Base-by-base conservation (phyloP, 371 early-diverging fungal genomes). In the Blakeslea trispora region DNA sequence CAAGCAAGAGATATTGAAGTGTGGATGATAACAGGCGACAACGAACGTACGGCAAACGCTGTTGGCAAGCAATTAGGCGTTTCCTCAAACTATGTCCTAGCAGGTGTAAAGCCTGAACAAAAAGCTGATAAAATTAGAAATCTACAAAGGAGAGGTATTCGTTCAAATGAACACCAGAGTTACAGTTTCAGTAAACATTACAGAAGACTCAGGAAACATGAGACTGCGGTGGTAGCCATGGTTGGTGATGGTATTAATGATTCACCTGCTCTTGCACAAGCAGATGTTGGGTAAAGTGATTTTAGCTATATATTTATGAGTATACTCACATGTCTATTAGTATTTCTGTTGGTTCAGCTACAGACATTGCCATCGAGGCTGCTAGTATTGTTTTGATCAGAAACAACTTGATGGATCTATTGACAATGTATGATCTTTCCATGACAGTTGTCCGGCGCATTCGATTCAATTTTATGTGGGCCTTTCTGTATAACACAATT, bases 231-330 rank as follows among this genome's bases (percentile, higher is more conserved):
- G 3, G 94, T 98, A 15, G 97, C 94, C 10, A 94, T 98, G 95
- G 88, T 96, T 17, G 99, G 99, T 24, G 98, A 97, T 73, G 98
- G 98, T 14, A 94, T 95, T 65, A 97, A 96, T 64, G 98, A 96
- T 73, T 88, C 93, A 1, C 90, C 92, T 32, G 96, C 96, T 0
- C 72, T 97, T 5, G 93, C 91, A 15, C 88, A 86, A 65, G 88
- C 96, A 5, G 91, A 93, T 69, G 84, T 96, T 13, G 94, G 96
- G 64, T 64, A 64, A n/a, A 34, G 50, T 53, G 45, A 31, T 7
- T 34, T 28, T 17, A 28, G 5, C 18, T 11, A n/a, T n/a, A n/a
- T n/a, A n/a, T n/a, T n/a, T n/a, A n/a, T n/a, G n/a, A n/a, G n/a
- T 18, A 15, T 15, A 48, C 15, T 34, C 2, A 10, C 13, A 35